phyloP scores from a whole-genome alignment of 805 yeast genomes.

The Schizosaccharomyces japonicus region DNA sequence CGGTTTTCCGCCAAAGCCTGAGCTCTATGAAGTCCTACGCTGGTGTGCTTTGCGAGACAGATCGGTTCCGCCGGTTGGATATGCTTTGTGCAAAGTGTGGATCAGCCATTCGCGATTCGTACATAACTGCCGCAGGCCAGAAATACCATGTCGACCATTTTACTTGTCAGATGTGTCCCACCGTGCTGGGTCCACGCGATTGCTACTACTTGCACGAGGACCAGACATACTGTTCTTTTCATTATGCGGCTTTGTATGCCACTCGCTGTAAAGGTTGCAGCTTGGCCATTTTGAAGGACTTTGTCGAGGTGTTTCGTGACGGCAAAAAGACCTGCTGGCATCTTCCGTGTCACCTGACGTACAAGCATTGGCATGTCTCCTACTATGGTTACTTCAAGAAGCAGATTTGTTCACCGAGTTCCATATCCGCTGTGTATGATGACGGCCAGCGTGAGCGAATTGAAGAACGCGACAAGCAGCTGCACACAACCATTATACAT shows the following conservation, averaged over 20 bases:
- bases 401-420: no score
- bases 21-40: no score
- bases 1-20: no score
- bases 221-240: constrained; percentile 70
- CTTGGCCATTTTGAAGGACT: constrained; percentile 75
- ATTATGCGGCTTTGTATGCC: constrained; percentile 68
- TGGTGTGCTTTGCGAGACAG: constrained; percentile 84
- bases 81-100: constrained; percentile 73
- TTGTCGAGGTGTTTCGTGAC: constrained; percentile 74
- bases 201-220: constrained; percentile 74
- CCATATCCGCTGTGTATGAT: constrained; percentile 9
- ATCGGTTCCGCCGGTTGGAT: constrained; percentile 66
- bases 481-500: constrained; percentile 33
- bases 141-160: constrained; percentile 90
- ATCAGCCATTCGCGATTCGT: constrained; percentile 69
- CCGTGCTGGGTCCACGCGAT: constrained; percentile 72
- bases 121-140: constrained; percentile 75
- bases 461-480: constrained; percentile 29
- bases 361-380: constrained; percentile 76
- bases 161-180: constrained; percentile 66
- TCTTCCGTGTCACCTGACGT: constrained; percentile 95
- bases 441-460: constrained; percentile 20
- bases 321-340: constrained; percentile 94
- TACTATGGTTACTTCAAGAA: constrained; percentile 21
- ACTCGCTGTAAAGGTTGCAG: constrained; percentile 83